These are phyloP conservation scores for Chlamydomonas incerta DNA, from an alignment of 139 green algal genomes.

Conservation along the genomic window DNA sequence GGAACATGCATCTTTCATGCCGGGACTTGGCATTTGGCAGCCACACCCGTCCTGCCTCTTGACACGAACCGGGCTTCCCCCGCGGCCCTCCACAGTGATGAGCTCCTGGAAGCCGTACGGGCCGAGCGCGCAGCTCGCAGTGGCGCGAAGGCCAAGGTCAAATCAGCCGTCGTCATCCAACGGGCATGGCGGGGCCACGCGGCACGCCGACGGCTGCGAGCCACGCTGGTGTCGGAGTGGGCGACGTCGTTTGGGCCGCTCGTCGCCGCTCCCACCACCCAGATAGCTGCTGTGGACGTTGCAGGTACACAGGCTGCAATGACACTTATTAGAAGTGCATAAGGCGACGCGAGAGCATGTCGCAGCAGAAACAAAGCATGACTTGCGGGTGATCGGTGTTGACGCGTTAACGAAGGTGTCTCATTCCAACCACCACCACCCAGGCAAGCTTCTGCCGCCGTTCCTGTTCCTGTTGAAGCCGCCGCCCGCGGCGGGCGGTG, in stretches of 20 bases:
- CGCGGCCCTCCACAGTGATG: slow-evolving; percentile 40
- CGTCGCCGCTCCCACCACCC: slow-evolving; percentile 1
- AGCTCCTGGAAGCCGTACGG: slow-evolving; percentile 58
- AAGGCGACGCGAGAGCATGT: too few species aligned
- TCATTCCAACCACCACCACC: too few species aligned
- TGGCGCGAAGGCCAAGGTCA: slow-evolving; percentile 2
- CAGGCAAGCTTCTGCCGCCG: slow-evolving; percentile 27
- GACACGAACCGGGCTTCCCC: background rate
- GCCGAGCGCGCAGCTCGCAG: slow-evolving; percentile 53
- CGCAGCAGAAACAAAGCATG: too few species aligned
- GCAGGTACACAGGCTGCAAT: too few species aligned
- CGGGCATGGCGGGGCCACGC: slow-evolving; percentile 48
- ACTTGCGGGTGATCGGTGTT: too few species aligned
- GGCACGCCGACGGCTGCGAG: background rate
- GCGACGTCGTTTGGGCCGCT: slow-evolving; percentile 19
- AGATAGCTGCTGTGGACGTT: background rate
- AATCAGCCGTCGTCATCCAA: slow-evolving; percentile 57
- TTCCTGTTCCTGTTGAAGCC: slow-evolving; percentile 27
- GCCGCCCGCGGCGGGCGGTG: background rate
- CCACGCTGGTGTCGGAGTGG: slow-evolving; percentile 34
- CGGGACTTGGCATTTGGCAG: too few species aligned
- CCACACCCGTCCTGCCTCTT: background rate
- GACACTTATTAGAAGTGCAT: too few species aligned
- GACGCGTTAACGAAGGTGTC: too few species aligned
- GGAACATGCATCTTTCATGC: too few species aligned